A percentile compares a stretch with the other conserved stretches of the same genome.
phyloP scores from a whole-genome alignment of 2,329 filamentous ascomycete species.

The Colletotrichum sp. region DNA sequence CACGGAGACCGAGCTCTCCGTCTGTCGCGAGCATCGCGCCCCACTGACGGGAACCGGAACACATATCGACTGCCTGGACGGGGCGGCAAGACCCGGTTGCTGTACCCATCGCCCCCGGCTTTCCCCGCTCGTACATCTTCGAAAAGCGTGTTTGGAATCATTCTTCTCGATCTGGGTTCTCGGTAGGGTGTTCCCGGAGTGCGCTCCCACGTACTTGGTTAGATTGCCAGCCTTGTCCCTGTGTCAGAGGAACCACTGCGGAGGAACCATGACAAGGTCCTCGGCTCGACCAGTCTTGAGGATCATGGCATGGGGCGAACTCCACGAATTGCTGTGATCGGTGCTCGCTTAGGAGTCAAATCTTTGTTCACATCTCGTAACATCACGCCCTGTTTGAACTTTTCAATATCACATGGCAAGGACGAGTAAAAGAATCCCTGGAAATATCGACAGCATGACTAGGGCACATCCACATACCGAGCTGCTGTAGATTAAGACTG shows the following conservation, averaged over 20 bases:
- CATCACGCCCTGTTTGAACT: neutral
- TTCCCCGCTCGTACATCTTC: neutral
- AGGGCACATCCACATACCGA: neutral
- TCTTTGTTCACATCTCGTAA: neutral
- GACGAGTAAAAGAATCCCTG: neutral
- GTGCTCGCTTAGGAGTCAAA: neutral
- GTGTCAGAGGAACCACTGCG: neutral
- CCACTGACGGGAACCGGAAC: neutral
- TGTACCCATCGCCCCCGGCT: neutral
- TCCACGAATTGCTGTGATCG: neutral
- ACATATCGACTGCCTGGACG: neutral
- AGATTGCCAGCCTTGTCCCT: neutral
- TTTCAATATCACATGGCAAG: neutral
- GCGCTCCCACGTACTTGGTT: neutral
- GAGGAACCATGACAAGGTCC: neutral
- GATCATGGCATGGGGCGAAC: neutral
- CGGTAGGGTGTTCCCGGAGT: neutral
- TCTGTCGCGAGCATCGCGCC: neutral
- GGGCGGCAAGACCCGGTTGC: neutral
- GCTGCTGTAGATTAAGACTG: fast-evolving
- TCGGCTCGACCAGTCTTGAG: neutral
- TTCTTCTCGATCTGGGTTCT: neutral
- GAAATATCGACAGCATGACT: fast-evolving
- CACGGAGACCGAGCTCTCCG: neutral
- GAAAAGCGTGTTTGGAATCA: neutral